Conservation (phyloP, 225 moss, liverwort and hornwort genomes). For the Antitrichia curtipendula region DNA sequence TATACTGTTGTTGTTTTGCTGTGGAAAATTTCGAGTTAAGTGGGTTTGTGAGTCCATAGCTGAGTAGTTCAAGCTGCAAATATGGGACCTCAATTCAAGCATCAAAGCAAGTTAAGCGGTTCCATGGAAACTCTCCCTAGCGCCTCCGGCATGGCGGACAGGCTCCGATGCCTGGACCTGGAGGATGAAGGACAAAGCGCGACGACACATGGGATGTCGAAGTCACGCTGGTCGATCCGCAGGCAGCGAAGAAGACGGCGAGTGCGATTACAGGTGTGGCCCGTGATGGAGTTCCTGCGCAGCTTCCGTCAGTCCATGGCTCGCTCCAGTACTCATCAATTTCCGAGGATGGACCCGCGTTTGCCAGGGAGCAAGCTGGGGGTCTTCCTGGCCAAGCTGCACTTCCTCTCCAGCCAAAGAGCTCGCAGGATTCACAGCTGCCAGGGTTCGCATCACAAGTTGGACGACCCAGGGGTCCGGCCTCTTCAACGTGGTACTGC, state of each 20-base stretch:
- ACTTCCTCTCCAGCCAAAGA: neutral
- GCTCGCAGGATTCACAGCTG: neutral
- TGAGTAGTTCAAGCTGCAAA: neutral
- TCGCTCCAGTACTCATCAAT: neutral
- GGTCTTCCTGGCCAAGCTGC: neutral
- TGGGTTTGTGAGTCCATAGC: neutral
- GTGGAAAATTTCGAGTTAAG: neutral
- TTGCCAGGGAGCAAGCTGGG: neutral
- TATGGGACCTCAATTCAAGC: neutral
- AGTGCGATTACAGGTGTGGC: neutral
- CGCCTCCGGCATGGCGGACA: neutral
- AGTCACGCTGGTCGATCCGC: neutral
- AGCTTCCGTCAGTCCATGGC: neutral
- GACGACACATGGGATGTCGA: neutral
- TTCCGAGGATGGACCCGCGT: neutral
- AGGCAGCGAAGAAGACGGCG: neutral
- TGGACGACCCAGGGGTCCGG: neutral
- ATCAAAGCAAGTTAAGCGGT: neutral
- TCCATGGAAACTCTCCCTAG: neutral
- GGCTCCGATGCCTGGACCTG: neutral
- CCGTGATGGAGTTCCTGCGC: neutral
- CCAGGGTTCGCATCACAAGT: neutral
- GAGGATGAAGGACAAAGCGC: neutral
- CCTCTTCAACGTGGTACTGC: neutral
- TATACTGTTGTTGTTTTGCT: neutral